Base-by-base conservation (phyloP, 768 basidiomycete species). In the Leccinum ochraceum region DNA sequence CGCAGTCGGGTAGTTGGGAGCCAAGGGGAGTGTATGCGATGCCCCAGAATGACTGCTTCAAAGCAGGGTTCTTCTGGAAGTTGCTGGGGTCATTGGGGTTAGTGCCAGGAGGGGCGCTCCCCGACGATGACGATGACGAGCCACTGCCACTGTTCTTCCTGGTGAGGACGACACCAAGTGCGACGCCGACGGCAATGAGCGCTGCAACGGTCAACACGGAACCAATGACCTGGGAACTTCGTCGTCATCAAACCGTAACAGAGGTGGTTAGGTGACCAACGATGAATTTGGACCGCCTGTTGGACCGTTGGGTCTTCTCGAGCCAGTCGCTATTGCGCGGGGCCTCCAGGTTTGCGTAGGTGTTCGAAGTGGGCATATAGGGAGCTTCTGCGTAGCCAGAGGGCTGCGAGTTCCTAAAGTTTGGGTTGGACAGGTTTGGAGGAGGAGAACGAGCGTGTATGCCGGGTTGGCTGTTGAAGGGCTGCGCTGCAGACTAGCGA, bases 11-110 rank as follows among this genome's bases (percentile, higher is more conserved):
- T 24, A 87, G 72, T 65, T 87, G 85, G n/a, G 87, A 85, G 44
- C 86, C 86, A 20, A 77, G 76, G 9, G 94, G 94, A 1, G 92
- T 94, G 73, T 96, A 96, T 0, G 94, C 94, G 24, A 96, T 69
- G 5, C 90, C 94, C 71, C 88, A 96, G 76, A 97, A 92, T 1
- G 85, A 81, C 64, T 90, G 84, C 62, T 87, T 81, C 54, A 96
- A 75, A 32, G 80, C 80, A 3, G 83, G 55, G 72, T 95, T 83
- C 75, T 87, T 89, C 20, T 75, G 73, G 74, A 95, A 97, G 17
- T 81, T 80, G 73, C 86, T 92, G 4, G 94, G 92, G 73, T 95
- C 90, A 65, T 80, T 84, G 9, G 83, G 76, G 67, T 83, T 73
- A 3, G 78, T 77, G 16, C 72, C 72, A 20, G 24, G 0, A 14